Conservation (phyloP, 176 grass and related monocot species). For the Aegilops speltoides region DNA sequence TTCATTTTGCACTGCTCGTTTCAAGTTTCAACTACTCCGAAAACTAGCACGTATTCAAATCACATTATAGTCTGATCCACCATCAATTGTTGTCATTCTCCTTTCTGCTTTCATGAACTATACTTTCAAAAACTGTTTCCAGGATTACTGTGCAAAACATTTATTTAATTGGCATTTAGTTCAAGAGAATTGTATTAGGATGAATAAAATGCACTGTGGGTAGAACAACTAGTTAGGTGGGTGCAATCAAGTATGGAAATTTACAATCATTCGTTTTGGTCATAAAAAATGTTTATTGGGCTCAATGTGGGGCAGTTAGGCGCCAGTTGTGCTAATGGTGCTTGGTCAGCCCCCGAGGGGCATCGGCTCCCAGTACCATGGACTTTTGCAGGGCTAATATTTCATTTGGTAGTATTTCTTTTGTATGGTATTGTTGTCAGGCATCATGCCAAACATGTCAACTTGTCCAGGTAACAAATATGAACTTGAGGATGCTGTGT, state of each 20-base stretch:
- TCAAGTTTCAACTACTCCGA: neutral
- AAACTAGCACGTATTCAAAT: constrained; percentile 9
- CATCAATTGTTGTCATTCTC: neutral
- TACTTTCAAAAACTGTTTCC: neutral
- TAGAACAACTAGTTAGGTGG: neutral
- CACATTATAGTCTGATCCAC: constrained; percentile 1
- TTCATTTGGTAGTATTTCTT: neutral
- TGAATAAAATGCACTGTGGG: neutral
- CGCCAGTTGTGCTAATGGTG: neutral
- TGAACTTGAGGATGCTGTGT: constrained; percentile 55
- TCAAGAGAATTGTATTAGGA: neutral
- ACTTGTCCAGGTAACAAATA: constrained; percentile 74
- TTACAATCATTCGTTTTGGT: neutral
- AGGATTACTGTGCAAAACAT: constrained; percentile 16
- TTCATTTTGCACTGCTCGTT: neutral
- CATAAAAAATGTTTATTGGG: neutral
- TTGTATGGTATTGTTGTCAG: neutral
- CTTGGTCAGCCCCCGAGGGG: neutral
- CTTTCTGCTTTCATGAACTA: neutral
- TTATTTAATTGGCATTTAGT: constrained; percentile 14
- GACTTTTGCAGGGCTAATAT: neutral
- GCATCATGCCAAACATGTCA: constrained; percentile 6
- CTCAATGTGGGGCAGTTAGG: neutral
- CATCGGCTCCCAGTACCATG: neutral
- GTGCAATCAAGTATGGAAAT: neutral